Conservation (phyloP, 192 early-diverging fungal species). For the Gryganskiella cystojenkinii region DNA sequence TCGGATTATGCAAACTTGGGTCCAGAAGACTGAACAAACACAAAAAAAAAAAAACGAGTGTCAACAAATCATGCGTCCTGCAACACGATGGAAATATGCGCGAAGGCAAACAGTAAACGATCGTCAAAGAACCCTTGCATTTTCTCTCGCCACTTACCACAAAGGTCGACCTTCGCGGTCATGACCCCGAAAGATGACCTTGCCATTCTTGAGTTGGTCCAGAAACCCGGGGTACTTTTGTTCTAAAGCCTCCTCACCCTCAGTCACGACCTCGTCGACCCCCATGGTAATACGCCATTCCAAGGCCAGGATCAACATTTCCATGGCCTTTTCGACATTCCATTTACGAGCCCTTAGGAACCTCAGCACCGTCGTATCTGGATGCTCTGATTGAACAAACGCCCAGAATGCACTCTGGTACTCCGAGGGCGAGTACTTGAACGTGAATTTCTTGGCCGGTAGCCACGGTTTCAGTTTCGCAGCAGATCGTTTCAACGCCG, state of each 20-base stretch:
- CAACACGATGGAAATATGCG: too few species aligned
- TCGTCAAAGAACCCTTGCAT: not conserved
- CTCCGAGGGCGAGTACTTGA: conserved; percentile 44
- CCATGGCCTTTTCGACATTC: conserved; percentile 79
- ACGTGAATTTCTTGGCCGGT: conserved; percentile 46
- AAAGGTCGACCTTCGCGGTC: conserved; percentile 58
- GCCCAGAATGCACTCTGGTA: conserved; percentile 72
- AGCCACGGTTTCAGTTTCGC: conserved; percentile 47
- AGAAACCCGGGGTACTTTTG: conserved; percentile 52
- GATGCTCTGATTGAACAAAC: conserved; percentile 70
- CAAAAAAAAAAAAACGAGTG: conserved; percentile 8
- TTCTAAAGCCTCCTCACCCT: conserved; percentile 59
- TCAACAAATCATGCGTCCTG: too few species aligned
- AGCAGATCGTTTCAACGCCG: conserved; percentile 36
- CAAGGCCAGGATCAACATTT: conserved; percentile 76
- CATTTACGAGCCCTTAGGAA: conserved; percentile 91
- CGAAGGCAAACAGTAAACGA: too few species aligned
- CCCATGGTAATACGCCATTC: conserved; percentile 74
- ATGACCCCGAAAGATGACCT: conserved; percentile 59
- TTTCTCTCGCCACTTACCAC: conserved; percentile 47
- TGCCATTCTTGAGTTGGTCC: conserved; percentile 57
- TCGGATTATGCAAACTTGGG: conserved; percentile 54
- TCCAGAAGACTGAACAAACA: conserved; percentile 51
- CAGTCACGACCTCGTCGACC: conserved; percentile 56
- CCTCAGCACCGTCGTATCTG: conserved; percentile 77